A percentile compares a stretch with the other conserved stretches of the same genome.
These are phyloP conservation scores for Boletellus ananas DNA, from an alignment of 768 basidiomycete genomes.

Conservation along the genomic window DNA sequence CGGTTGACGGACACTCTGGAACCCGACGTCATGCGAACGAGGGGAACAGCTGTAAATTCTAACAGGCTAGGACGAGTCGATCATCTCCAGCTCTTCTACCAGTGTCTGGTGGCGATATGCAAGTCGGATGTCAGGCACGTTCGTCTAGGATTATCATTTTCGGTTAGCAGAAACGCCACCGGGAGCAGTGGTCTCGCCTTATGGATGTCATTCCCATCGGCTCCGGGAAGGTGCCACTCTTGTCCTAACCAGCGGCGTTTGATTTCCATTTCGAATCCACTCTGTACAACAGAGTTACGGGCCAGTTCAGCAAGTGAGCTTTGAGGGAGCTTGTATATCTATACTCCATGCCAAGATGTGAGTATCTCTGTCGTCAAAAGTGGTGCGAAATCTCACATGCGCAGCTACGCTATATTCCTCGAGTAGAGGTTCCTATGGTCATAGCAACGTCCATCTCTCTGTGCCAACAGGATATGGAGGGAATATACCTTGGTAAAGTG, in stretches of 20 bases:
- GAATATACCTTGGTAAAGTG: slow-evolving; percentile 90
- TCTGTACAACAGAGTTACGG: slow-evolving; percentile 95
- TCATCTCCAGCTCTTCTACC: slow-evolving; percentile 77
- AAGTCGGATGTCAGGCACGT: slow-evolving; percentile 88
- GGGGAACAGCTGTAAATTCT: neutral
- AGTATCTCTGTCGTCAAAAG: neutral
- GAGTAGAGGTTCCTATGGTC: slow-evolving; percentile 75
- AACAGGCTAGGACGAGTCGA: slow-evolving; percentile 32
- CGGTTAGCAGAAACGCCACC: slow-evolving; percentile 4
- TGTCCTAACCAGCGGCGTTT: slow-evolving; percentile 95
- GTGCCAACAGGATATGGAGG: neutral
- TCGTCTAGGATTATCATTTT: slow-evolving; percentile 58
- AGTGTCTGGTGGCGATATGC: slow-evolving; percentile 91
- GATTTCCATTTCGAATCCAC: slow-evolving; percentile 97
- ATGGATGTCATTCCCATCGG: slow-evolving; percentile 92
- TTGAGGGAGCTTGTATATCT: slow-evolving; percentile 97
- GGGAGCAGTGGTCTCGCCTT: slow-evolving; percentile 51
- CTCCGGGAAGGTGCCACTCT: slow-evolving; percentile 90
- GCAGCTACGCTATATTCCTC: slow-evolving; percentile 99
- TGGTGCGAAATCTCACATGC: slow-evolving; percentile 53
- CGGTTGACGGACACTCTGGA: neutral
- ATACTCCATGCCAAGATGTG: slow-evolving; percentile 1
- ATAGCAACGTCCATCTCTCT: neutral
- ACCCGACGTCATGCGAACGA: neutral
- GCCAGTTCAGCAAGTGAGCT: slow-evolving; percentile 94